A percentile compares a stretch with the other conserved stretches of the same genome.
Conservation (phyloP, 495 filamentous ascomycete genomes). For the Rhizodiscina lignyota region DNA sequence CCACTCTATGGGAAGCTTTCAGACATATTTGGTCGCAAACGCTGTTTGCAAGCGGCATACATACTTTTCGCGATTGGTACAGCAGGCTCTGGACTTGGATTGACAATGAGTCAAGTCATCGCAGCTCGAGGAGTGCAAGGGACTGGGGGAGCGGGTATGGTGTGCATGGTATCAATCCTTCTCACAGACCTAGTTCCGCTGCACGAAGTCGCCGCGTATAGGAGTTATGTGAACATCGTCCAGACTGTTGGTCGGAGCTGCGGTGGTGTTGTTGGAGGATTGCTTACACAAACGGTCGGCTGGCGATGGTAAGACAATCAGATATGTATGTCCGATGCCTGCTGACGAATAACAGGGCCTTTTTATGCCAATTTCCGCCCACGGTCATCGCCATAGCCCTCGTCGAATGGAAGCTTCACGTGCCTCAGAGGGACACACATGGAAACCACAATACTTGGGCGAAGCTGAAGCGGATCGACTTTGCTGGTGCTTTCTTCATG, state of each 20-base stretch:
- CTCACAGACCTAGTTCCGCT: constrained; percentile 40
- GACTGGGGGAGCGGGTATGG: constrained; percentile 8
- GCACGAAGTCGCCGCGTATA: constrained; percentile 51
- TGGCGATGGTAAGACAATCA: constrained; percentile 44
- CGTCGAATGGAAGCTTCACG: constrained; percentile 20
- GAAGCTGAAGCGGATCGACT: constrained; percentile 34
- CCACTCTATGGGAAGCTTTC: constrained; percentile 33
- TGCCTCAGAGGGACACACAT: too few relatives aligned
- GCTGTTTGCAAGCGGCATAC: constrained; percentile 25
- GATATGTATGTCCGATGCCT: neutral
- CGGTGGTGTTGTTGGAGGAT: constrained; percentile 48
- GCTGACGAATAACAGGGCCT: constrained; percentile 30
- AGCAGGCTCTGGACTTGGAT: constrained; percentile 4
- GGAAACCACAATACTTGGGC: too few relatives aligned
- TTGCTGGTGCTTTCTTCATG: constrained; percentile 35
- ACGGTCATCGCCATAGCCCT: constrained; percentile 36
- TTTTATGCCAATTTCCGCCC: constrained; percentile 40
- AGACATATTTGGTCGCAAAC: constrained; percentile 30
- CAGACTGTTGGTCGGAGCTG: constrained; percentile 46
- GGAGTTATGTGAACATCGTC: constrained; percentile 48
- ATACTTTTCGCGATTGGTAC: constrained; percentile 25
- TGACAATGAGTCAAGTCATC: constrained; percentile 6
- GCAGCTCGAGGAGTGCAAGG: constrained; percentile 10
- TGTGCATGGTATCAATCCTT: constrained; percentile 8
- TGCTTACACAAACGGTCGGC: constrained; percentile 44